Evolutionary conservation across 148 eudicot genomes (phyloP).

Genomic region (Spergularia marina): DNA sequence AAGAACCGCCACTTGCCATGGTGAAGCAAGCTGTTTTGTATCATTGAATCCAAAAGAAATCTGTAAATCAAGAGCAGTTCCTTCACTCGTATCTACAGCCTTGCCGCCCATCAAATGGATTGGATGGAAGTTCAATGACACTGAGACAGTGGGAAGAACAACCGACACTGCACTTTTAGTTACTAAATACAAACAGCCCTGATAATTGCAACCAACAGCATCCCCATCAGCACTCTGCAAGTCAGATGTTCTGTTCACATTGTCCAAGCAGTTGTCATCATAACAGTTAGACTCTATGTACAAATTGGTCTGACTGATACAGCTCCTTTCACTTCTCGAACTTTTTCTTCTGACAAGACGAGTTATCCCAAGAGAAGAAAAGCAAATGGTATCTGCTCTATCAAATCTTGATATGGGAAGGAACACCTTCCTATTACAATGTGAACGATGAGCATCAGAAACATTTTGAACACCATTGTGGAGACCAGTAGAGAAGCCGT

Average conservation of each 20-base stretch:
- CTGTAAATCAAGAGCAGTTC: constrained; percentile 26
- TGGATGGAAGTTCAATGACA: constrained; percentile 58
- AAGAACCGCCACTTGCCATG: constrained; percentile 81
- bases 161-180: constrained; percentile 66
- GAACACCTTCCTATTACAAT: constrained; percentile 45
- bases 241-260: constrained; percentile 29
- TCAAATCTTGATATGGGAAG: constrained; percentile 51
- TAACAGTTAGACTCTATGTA: constrained; percentile 40
- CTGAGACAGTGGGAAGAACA: constrained; percentile 75
- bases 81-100: constrained; percentile 23
- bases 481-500: constrained; percentile 41
- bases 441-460: constrained; percentile 26
- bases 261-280: constrained; percentile 42
- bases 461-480: constrained; percentile 32
- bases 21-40: constrained; percentile 43
- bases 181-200: constrained; percentile 80
- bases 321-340: constrained; percentile 33
- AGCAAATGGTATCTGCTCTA: constrained; percentile 54
- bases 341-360: constrained; percentile 42
- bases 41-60: constrained; percentile 26
- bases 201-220: constrained; percentile 72
- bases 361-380: constrained; percentile 77
- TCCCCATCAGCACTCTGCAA: constrained; percentile 43
- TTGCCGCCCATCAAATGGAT: constrained; percentile 51
- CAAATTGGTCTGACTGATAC: constrained; percentile 50